Conservation (phyloP, 2,329 filamentous ascomycete genomes). For the Monosporascus sp. region DNA sequence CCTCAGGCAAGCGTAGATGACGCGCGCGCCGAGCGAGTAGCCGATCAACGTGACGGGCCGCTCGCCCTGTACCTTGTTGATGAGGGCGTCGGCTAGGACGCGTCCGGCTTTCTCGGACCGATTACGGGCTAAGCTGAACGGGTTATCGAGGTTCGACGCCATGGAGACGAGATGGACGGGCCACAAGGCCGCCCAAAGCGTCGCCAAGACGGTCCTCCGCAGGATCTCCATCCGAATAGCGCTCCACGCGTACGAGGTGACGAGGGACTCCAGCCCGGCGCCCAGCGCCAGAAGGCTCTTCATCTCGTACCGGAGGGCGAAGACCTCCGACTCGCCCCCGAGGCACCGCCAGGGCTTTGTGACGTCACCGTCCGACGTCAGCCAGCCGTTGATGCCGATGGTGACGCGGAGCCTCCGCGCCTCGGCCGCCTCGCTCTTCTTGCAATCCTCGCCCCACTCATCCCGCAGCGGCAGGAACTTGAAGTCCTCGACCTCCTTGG, state of each 20-base stretch:
- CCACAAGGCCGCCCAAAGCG: constrained; percentile 63
- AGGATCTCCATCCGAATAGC: constrained; percentile 70
- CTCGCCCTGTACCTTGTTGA: constrained; percentile 64
- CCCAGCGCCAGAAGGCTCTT: constrained; percentile 72
- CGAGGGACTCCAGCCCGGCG: constrained; percentile 63
- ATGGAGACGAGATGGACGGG: constrained; percentile 62
- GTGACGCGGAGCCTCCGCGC: constrained; percentile 65
- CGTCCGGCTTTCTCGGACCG: constrained; percentile 75
- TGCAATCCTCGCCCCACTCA: constrained; percentile 30
- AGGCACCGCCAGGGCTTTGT: constrained; percentile 75
- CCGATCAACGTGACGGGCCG: constrained; percentile 61
- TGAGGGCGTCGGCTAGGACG: constrained; percentile 63
- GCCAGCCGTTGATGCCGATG: constrained; percentile 84
- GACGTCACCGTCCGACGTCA: constrained; percentile 69
- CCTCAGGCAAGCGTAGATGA: constrained; percentile 63
- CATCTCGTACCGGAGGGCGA: constrained; percentile 80
- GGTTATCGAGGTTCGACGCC: constrained; percentile 70
- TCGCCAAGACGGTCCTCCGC: constrained; percentile 63
- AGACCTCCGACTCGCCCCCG: constrained; percentile 67
- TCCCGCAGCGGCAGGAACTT: constrained; percentile 67
- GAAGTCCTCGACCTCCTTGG: constrained; percentile 78
- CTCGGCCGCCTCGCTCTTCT: constrained; percentile 19
- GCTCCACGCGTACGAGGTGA: constrained; percentile 70
- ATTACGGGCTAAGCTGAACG: constrained; percentile 70
- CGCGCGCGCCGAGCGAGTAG: constrained; percentile 60